phyloP scores from a whole-genome alignment of 2,329 filamentous ascomycete species.

The Fusarium mangiferae region DNA sequence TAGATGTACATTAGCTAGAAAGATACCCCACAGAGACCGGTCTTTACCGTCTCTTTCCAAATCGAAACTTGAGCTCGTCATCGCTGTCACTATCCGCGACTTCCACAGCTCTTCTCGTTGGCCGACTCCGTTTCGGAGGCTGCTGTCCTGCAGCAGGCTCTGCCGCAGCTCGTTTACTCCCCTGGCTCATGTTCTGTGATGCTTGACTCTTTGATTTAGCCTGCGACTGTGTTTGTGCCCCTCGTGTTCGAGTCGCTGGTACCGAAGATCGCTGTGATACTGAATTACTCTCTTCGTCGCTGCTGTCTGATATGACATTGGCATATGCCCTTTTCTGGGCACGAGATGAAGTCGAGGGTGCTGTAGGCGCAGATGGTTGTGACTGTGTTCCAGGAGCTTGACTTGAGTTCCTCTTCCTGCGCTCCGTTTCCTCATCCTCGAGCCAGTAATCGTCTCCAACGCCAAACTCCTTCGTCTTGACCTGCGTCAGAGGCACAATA shows the following conservation, averaged over 20 bases:
- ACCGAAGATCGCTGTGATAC: background rate
- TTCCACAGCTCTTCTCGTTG: slow-evolving; percentile 49
- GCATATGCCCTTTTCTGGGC: slow-evolving; percentile 33
- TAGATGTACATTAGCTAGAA: slow-evolving; percentile 44
- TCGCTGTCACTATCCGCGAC: slow-evolving; percentile 61
- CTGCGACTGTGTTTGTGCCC: slow-evolving; percentile 46
- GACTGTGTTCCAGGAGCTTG: slow-evolving; percentile 38
- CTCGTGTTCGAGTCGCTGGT: slow-evolving; percentile 38
- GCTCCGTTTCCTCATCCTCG: slow-evolving; percentile 57
- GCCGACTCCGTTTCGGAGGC: slow-evolving; percentile 48
- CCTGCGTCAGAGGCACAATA: slow-evolving; percentile 78
- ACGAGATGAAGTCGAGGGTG: slow-evolving; percentile 12
- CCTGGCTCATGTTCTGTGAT: slow-evolving; percentile 42
- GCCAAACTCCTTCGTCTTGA: slow-evolving; percentile 75
- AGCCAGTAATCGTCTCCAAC: slow-evolving; percentile 83
- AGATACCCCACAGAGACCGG: slow-evolving; percentile 46
- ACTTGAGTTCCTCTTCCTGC: slow-evolving; percentile 44
- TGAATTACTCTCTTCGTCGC: slow-evolving; percentile 46
- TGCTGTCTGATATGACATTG: slow-evolving; percentile 51
- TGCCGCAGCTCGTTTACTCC: slow-evolving; percentile 50
- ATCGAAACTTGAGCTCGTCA: slow-evolving; percentile 66
- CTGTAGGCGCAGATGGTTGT: slow-evolving; percentile 19
- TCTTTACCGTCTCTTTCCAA: slow-evolving; percentile 59
- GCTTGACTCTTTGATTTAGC: slow-evolving; percentile 44
- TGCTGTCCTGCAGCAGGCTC: slow-evolving; percentile 44